Evolutionary conservation across 2,329 filamentous ascomycete genomes (phyloP).

Genomic region (Fusarium nurragi): DNA sequence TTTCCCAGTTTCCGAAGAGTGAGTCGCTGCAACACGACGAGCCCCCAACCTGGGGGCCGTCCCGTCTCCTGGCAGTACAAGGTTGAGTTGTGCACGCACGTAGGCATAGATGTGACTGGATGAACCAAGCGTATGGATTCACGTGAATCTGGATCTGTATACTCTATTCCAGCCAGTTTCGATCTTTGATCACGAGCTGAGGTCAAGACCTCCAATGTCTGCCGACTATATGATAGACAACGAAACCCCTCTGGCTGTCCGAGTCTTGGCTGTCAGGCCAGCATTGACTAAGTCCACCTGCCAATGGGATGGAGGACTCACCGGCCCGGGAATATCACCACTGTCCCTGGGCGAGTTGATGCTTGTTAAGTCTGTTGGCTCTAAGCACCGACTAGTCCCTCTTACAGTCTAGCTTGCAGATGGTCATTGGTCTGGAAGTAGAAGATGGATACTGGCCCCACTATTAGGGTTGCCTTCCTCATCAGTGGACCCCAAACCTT

Average conservation of each 20-base stretch:
- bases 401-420: not conserved
- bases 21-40: too few relatives aligned
- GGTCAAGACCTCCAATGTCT: not conserved
- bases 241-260: not conserved
- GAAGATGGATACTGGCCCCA: not conserved
- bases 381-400: not conserved
- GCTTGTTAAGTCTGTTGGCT: constrained; percentile 30
- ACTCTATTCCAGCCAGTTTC: not conserved
- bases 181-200: not conserved
- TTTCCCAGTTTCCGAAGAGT: too few relatives aligned
- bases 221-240: not conserved
- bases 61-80: not conserved
- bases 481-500: not conserved
- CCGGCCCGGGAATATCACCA: not conserved
- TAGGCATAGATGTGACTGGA: not conserved
- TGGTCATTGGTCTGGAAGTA: not conserved
- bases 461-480: not conserved
- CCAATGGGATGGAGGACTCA: constrained; percentile 8
- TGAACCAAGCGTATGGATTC: not conserved
- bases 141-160: not conserved
- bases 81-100: too few relatives aligned
- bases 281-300: not conserved
- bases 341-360: constrained; percentile 8
- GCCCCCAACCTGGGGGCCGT: constrained; percentile 7
- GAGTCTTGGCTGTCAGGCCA: not conserved